phyloP scores from a whole-genome alignment of 202 grass and related monocot species.

The Digitaria exilis region DNA sequence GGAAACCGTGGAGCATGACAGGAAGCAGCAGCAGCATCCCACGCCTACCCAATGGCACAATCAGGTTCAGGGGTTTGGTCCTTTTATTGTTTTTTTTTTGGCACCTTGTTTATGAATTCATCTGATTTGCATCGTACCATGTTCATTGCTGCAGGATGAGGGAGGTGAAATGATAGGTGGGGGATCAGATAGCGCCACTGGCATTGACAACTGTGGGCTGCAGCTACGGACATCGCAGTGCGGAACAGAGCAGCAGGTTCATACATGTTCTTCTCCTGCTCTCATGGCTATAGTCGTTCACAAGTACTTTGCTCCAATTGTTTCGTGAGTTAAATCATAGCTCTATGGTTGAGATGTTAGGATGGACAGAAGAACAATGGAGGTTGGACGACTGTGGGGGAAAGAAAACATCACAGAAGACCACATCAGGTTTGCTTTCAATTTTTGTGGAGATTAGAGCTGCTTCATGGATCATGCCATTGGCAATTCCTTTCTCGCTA shows the following conservation, averaged over 20 bases:
- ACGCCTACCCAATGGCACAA: background rate
- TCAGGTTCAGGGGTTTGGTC: background rate
- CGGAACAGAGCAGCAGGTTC: slow-evolving; percentile 33
- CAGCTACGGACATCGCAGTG: slow-evolving; percentile 10
- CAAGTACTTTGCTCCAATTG: background rate
- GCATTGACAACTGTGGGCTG: background rate
- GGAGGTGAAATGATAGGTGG: background rate
- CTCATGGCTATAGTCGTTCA: background rate
- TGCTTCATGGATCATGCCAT: background rate
- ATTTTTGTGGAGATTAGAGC: background rate
- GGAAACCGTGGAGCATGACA: slow-evolving; percentile 10
- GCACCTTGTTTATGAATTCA: background rate
- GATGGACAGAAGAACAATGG: slow-evolving; percentile 28
- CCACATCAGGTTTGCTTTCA: slow-evolving; percentile 51
- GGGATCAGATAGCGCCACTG: background rate
- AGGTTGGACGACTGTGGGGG: slow-evolving; percentile 43
- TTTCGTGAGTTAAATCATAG: background rate
- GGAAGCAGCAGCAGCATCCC: background rate
- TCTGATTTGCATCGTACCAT: background rate
- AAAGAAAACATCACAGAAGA: slow-evolving; percentile 51
- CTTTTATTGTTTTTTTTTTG: background rate
- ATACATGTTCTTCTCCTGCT: background rate
- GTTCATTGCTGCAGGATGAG: background rate
- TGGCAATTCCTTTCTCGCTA: background rate
- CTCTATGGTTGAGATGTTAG: slow-evolving; percentile 1